Evolutionary conservation across 2,329 filamentous ascomycete species (phyloP), one percentile per base, ranked within the genome.

Genomic region (Colletotrichum graminicola): DNA sequence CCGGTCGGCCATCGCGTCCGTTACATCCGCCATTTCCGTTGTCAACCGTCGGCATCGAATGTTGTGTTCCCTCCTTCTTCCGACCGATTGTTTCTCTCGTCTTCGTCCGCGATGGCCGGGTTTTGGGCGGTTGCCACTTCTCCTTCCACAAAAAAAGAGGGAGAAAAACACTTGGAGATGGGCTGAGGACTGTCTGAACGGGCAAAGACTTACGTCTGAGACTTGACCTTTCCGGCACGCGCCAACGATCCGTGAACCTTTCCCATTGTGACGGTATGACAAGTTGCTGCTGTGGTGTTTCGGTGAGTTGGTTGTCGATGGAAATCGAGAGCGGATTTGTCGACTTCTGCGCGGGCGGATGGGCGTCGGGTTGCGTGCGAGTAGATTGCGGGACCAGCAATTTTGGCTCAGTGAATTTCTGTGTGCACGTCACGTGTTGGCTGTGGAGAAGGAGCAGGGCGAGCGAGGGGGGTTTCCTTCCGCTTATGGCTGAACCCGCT

Each of bases 181-280:
- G 26, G 47, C 12, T 55, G 26, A 18, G 12, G 16, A 10, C 36
- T 55, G 61, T 43, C 51, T 43, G 26, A 39, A n/a, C 45, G 59
- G 66, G 54, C 54, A 60, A 72, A 72, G 65, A 72, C 69, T 72
- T 72, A 72, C 93, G 93, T 95, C 87, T 95, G 93, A 87, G 93
- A 95, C 93, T 97, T 97, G 91, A 97, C 94, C 91, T 97, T 97
- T 89, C 94, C 94, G 65, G 93, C 94, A 94, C 94, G 93, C 85
- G 93, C 93, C 86, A 96, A 92, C 84, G 93, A 96, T 85, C 93
- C 93, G 92, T 95, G 93, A 86, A 95, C 80, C 76, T 81, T 81
- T 77, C 80, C 80, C 80, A 81, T 75, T 76, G 72, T 73, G 73
- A 73, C 67, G 75, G 75, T 74, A 69, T 71, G 68, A 65, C 73